Evolutionary conservation across 345 rosid genomes (phyloP).

Genomic region (Gossypium thurberi): DNA sequence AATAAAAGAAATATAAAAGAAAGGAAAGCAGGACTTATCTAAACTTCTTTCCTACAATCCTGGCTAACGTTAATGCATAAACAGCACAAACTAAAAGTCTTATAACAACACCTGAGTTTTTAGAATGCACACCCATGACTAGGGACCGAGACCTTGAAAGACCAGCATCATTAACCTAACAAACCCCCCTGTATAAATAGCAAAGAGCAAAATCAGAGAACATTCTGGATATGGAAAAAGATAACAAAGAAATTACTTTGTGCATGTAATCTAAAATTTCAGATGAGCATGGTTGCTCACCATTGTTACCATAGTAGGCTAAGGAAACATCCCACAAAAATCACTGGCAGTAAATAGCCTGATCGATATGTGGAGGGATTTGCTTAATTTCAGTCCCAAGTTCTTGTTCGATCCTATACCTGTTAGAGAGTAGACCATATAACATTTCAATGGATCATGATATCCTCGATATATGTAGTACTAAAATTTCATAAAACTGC

Average conservation of each 20-base stretch:
- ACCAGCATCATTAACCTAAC: slow-evolving; percentile 16
- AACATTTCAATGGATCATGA: slow-evolving; percentile 1
- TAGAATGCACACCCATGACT: slow-evolving; percentile 11
- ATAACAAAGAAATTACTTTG: background rate
- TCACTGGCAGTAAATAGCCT: slow-evolving; percentile 86
- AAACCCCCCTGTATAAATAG: background rate
- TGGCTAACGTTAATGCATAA: slow-evolving; percentile 22
- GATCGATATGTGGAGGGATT: slow-evolving; percentile 94
- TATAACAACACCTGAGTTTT: slow-evolving; percentile 14
- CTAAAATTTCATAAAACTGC: background rate
- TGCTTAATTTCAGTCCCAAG: slow-evolving; percentile 98
- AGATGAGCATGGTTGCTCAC: slow-evolving; percentile 30
- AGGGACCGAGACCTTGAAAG: slow-evolving; percentile 11
- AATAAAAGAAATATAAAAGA: slow-evolving; percentile 24
- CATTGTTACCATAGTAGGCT: slow-evolving; percentile 22
- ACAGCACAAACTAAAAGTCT: slow-evolving; percentile 26
- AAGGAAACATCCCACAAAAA: slow-evolving; percentile 15
- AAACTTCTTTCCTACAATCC: slow-evolving; percentile 22
- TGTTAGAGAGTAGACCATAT: slow-evolving; percentile 24
- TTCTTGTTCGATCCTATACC: slow-evolving; percentile 99
- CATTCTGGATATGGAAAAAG: background rate
- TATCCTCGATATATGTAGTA: background rate
- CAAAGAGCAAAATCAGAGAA: background rate
- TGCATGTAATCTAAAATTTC: background rate
- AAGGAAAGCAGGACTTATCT: slow-evolving; percentile 20